Evolutionary conservation across 2,329 filamentous ascomycete species (phyloP), one percentile per base, ranked within the genome.

Genomic region (Aureobasidium sp.): DNA sequence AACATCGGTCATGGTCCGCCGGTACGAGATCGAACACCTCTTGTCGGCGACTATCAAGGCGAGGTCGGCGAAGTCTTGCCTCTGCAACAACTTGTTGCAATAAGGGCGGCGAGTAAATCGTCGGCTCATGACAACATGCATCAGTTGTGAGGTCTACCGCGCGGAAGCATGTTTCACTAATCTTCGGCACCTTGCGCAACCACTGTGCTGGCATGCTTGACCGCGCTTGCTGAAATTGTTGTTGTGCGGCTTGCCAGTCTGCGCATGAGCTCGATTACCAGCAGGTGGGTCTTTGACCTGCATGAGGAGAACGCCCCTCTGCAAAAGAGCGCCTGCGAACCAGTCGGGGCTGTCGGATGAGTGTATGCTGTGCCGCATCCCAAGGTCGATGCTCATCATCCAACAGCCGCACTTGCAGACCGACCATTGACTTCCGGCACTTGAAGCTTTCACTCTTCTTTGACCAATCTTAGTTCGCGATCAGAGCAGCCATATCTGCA

Each of bases 251-350:
- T n/a, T n/a, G n/a, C n/a, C 35, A 21, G 7, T 38, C 7, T 25
- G 30, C 44, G 44, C 44, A 48, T 48, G 44, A 37, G 44, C 30
- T 48, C 37, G 44, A 19, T 27, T 19, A 35, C 37, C 25, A n/a
- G 27, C 7, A 29, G 10, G 34, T 27, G 32, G 41, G 44, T n/a
- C 24, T 10, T n/a, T 25, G 12, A n/a, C 29, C 14, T 47, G 42
- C 42, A 47, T 47, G 42, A 47, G 44, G 24, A 27, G 10, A 14
- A 37, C 44, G 44, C 44, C 44, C 30, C 44, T 48, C 32, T 48
- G 44, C 44, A 19, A 17, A 24, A 14, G 17, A 10, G 24, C 14
- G 32, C 21, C 30, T 37, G 30, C 30, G 10, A 48, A 27, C 44
- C 40, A 35, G 37, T 10, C 44, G 30, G 44, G 29, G 44, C 32